Evolutionary conservation across 1,284 basidiomycete genomes (phyloP).

Genomic region (Tilletiopsis washingtonensis): DNA sequence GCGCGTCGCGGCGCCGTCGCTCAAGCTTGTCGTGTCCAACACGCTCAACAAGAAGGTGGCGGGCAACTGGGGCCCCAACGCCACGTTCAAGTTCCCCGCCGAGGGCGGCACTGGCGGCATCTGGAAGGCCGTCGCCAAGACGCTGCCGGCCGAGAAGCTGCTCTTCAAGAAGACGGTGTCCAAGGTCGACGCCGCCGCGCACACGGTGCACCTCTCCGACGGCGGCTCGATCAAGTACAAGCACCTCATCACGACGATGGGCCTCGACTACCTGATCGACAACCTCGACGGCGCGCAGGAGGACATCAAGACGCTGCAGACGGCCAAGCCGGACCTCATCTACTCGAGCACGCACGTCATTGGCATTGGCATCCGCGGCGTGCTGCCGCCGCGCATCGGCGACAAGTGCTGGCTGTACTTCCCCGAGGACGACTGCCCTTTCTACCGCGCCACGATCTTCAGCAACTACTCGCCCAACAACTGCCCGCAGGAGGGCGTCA

Average conservation of each 20-base stretch:
- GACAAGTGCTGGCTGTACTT: constrained; percentile 54
- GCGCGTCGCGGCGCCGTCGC: constrained; percentile 53
- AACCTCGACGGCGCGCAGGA: constrained; percentile 44
- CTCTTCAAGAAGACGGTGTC: constrained; percentile 48
- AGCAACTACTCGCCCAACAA: constrained; percentile 55
- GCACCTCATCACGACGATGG: constrained; percentile 52
- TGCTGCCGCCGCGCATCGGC: constrained; percentile 52
- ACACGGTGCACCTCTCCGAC: constrained; percentile 49
- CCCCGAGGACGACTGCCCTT: constrained; percentile 53
- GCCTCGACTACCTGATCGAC: constrained; percentile 50
- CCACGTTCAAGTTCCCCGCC: constrained; percentile 55
- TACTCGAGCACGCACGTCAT: constrained; percentile 54
- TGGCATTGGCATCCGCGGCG: constrained; percentile 53
- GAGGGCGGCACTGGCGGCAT: constrained; percentile 54
- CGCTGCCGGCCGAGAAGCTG: constrained; percentile 50
- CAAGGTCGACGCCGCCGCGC: constrained; percentile 49
- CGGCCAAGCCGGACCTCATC: constrained; percentile 49
- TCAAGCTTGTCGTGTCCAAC: constrained; percentile 53
- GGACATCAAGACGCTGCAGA: constrained; percentile 47
- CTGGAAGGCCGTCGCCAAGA: constrained; percentile 54
- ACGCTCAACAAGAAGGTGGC: constrained; percentile 53
- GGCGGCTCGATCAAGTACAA: constrained; percentile 51
- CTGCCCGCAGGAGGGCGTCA: constrained; percentile 48
- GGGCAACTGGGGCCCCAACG: constrained; percentile 55
- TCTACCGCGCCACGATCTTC: constrained; percentile 56